Percentiles rank a stretch among this genome's conserved stretches.
phyloP scores from a whole-genome alignment of 768 basidiomycete species.

The Trametes gibbosa region DNA sequence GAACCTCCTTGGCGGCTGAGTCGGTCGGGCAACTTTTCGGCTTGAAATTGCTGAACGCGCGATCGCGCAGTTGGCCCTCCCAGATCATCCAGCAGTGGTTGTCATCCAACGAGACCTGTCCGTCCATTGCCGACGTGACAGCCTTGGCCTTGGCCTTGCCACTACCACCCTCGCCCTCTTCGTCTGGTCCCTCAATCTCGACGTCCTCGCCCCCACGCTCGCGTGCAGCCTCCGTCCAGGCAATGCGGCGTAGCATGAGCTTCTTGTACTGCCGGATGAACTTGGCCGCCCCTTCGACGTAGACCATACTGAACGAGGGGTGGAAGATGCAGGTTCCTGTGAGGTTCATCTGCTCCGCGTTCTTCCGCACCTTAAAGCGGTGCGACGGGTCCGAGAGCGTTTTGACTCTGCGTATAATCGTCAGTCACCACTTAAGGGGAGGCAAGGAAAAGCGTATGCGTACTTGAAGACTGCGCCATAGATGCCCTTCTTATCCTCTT shows the following conservation, averaged over 20 bases:
- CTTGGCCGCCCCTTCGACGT: slow-evolving; percentile 89
- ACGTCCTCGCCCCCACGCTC: slow-evolving; percentile 73
- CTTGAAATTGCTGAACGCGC: slow-evolving; percentile 76
- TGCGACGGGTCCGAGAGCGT: slow-evolving; percentile 89
- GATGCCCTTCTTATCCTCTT: slow-evolving; percentile 84
- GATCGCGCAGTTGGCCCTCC: slow-evolving; percentile 87
- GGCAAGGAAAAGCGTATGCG: slow-evolving; percentile 30
- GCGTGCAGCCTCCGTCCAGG: slow-evolving; percentile 91
- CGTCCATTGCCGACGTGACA: slow-evolving; percentile 27
- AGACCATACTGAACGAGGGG: slow-evolving; percentile 84
- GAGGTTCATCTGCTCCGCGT: slow-evolving; percentile 87
- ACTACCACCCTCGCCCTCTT: slow-evolving; percentile 35
- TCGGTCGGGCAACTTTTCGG: slow-evolving; percentile 84
- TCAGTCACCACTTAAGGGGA: neutral
- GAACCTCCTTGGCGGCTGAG: slow-evolving; percentile 75
- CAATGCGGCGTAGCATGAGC: slow-evolving; percentile 82
- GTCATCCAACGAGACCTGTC: slow-evolving; percentile 63
- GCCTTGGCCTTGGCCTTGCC: slow-evolving; percentile 38
- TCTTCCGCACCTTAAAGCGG: slow-evolving; percentile 94
- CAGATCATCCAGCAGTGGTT: slow-evolving; percentile 91
- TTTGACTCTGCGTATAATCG: slow-evolving; percentile 58
- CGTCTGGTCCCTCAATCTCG: slow-evolving; percentile 51
- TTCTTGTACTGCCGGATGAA: slow-evolving; percentile 85
- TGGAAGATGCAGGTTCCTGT: slow-evolving; percentile 91
- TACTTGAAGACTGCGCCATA: slow-evolving; percentile 90